A percentile compares a stretch with the other conserved stretches of the same genome.
Conservation (phyloP, 768 basidiomycete genomes). For the Auricularia sp. region DNA sequence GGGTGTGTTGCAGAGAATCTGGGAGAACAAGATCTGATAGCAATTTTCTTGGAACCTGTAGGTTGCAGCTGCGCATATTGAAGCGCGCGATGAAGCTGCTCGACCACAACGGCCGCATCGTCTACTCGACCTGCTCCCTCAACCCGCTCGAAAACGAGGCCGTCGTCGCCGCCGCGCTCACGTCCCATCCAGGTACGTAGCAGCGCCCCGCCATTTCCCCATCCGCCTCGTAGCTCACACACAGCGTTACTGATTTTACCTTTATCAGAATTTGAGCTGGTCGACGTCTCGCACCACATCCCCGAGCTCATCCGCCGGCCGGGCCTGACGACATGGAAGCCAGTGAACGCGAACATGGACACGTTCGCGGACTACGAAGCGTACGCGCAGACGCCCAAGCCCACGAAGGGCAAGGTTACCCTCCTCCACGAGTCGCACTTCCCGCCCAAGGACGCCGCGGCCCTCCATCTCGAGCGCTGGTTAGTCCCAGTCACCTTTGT, state of each 20-base stretch:
- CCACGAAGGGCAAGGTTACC: slow-evolving; percentile 44
- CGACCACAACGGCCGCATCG: slow-evolving; percentile 75
- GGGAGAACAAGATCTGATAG: not conserved
- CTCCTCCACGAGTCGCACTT: slow-evolving; percentile 49
- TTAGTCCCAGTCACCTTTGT: slow-evolving; percentile 21
- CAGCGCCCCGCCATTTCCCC: not conserved
- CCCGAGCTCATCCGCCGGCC: slow-evolving; percentile 65
- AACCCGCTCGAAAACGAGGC: slow-evolving; percentile 98
- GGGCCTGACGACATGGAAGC: slow-evolving; percentile 70
- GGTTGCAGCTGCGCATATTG: slow-evolving; percentile 86
- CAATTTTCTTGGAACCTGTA: slow-evolving; percentile 19
- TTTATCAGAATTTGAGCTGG: slow-evolving; percentile 55
- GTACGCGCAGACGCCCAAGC: slow-evolving; percentile 37
- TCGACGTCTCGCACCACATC: slow-evolving; percentile 65
- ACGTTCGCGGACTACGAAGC: slow-evolving; percentile 52
- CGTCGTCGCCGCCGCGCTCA: slow-evolving; percentile 78
- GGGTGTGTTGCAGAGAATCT: slow-evolving; percentile 35
- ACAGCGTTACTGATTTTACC: not conserved
- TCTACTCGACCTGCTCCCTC: slow-evolving; percentile 95
- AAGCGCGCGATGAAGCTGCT: slow-evolving; percentile 88
- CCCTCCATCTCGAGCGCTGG: slow-evolving; percentile 64
- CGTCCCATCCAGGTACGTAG: slow-evolving; percentile 47
- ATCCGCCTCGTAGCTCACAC: too few relatives aligned
- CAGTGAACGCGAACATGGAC: slow-evolving; percentile 32
- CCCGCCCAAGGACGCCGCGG: slow-evolving; percentile 54